These are phyloP conservation scores for Tetrapisispora fleetii DNA, from an alignment of 805 yeast genomes.

Conservation along the genomic window DNA sequence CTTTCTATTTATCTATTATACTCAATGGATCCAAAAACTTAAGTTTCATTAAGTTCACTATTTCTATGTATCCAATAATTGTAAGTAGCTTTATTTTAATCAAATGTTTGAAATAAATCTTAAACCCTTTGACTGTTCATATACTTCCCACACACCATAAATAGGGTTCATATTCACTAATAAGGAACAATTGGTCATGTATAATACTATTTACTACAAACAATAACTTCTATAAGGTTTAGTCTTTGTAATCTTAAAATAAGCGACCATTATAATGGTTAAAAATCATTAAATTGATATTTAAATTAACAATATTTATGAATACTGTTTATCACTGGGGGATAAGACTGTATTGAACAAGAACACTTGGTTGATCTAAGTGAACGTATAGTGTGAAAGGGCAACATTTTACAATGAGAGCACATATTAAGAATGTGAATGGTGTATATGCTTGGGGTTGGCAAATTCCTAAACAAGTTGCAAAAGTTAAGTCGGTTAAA, in stretches of 20 bases:
- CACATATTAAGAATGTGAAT: slow-evolving; percentile 15
- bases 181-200: too few relatives aligned
- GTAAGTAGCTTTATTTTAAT: background rate
- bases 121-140: too few relatives aligned
- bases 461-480: slow-evolving; percentile 16
- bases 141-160: too few relatives aligned
- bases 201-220: too few relatives aligned
- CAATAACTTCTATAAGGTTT: background rate
- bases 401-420: slow-evolving; percentile 10
- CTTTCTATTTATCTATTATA: background rate
- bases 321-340: too few relatives aligned
- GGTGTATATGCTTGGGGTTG: slow-evolving; percentile 27
- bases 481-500: slow-evolving; percentile 9
- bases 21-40: background rate
- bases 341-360: background rate
- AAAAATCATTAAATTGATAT: background rate
- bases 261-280: background rate
- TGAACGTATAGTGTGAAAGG: too few relatives aligned
- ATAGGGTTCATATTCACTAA: too few relatives aligned
- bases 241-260: background rate
- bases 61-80: too few relatives aligned
- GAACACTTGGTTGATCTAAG: background rate
- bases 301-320: too few relatives aligned
- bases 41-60: background rate
- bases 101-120: too few relatives aligned